These are phyloP conservation scores for Penicillium verrucosum DNA, from an alignment of 2,329 filamentous ascomycete genomes.

Conservation along the genomic window DNA sequence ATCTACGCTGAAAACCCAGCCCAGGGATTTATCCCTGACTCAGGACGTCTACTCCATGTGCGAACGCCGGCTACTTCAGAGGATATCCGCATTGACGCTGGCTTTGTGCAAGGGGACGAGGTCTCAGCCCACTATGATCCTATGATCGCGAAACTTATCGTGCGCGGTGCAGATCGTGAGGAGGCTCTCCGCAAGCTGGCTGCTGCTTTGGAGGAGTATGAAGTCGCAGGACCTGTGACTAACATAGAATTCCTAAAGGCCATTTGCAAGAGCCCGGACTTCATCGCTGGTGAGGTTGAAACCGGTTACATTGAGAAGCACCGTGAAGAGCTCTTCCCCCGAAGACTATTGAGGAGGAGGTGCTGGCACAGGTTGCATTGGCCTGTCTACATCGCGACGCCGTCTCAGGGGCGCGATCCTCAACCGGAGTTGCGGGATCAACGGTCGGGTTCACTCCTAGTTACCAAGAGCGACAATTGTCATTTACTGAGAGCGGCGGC, in stretches of 20 bases:
- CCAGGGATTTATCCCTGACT: conserved; percentile 89
- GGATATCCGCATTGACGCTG: conserved; percentile 86
- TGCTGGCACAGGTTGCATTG: conserved; percentile 82
- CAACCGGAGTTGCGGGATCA: conserved; percentile 31
- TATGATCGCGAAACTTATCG: conserved; percentile 98
- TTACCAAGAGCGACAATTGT: conserved; percentile 62
- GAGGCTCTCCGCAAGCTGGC: conserved; percentile 80
- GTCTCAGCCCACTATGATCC: conserved; percentile 95
- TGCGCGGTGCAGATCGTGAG: conserved; percentile 72
- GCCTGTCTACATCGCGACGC: conserved; percentile 60
- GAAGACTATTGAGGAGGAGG: conserved; percentile 62
- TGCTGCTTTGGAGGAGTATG: conserved; percentile 78
- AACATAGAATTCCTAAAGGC: conserved; percentile 97
- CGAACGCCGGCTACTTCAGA: conserved; percentile 66
- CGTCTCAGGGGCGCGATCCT: conserved; percentile 25
- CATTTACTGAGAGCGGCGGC: conserved; percentile 48
- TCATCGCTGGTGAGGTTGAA: conserved; percentile 83
- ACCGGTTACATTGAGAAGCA: conserved; percentile 96
- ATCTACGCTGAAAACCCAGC: conserved; percentile 96
- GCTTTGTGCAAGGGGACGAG: conserved; percentile 85
- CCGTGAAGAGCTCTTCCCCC: conserved; percentile 71
- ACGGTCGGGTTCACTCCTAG: conserved; percentile 59
- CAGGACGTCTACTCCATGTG: conserved; percentile 80
- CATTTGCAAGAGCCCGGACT: conserved; percentile 75
- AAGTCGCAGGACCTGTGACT: conserved; percentile 87